Percentiles rank a stretch among this genome's conserved stretches.
These are phyloP conservation scores for Colletotrichum sansevieriae DNA, from an alignment of 2,329 filamentous ascomycete species.

Conservation along the genomic window DNA sequence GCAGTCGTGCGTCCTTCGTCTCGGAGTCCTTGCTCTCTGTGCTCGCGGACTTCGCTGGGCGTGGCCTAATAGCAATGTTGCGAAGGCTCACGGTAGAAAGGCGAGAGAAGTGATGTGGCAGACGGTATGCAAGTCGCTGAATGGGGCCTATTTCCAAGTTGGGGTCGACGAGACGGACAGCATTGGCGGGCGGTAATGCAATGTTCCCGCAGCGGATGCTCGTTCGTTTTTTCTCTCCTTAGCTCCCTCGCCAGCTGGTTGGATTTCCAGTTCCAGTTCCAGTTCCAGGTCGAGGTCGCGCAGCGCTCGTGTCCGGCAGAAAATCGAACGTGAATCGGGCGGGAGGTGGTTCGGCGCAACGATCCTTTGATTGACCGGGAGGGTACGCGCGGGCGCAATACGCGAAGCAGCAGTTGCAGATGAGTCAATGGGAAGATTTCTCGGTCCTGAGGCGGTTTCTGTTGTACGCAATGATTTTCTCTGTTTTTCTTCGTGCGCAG, in stretches of 20 bases:
- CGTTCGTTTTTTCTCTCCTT: slow-evolving; percentile 32
- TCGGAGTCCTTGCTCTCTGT: slow-evolving; percentile 40
- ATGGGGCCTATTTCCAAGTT: slow-evolving; percentile 54
- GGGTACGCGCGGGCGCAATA: slow-evolving; percentile 37
- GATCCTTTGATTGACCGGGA: slow-evolving; percentile 11
- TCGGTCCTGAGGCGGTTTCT: neutral
- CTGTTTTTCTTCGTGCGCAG: neutral
- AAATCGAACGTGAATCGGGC: slow-evolving; percentile 32
- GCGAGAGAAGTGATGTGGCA: slow-evolving; percentile 59
- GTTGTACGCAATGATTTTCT: slow-evolving; percentile 19
- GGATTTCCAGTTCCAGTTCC: slow-evolving; percentile 22
- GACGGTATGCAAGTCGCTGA: slow-evolving; percentile 60
- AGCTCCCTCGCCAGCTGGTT: slow-evolving; percentile 25
- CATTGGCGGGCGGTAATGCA: slow-evolving; percentile 37
- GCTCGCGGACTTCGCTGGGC: slow-evolving; percentile 45
- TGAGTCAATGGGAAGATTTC: slow-evolving; percentile 31
- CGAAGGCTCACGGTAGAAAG: slow-evolving; percentile 55
- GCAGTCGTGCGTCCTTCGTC: slow-evolving; percentile 35
- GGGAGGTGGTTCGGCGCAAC: slow-evolving; percentile 37
- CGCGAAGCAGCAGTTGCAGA: slow-evolving; percentile 36
- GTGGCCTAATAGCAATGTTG: slow-evolving; percentile 55
- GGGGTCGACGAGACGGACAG: slow-evolving; percentile 46
- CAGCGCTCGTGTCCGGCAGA: slow-evolving; percentile 26
- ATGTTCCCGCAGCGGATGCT: slow-evolving; percentile 33
- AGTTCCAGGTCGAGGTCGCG: slow-evolving; percentile 22